Evolutionary conservation across 1,139 yeast genomes (phyloP).

Genomic region (Kazachstania sp.): DNA sequence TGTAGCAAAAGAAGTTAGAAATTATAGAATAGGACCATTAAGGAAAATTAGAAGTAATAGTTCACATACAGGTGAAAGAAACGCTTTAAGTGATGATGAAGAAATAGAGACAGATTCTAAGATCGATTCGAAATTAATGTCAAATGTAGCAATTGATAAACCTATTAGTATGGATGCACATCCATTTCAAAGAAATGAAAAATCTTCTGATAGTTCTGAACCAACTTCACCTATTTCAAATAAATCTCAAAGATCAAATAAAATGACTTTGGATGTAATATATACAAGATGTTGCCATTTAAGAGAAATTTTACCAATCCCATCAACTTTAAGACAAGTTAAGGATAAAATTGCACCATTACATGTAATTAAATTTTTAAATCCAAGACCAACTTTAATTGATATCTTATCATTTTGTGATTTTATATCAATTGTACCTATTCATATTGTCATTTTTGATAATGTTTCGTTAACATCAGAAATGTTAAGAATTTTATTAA

Average conservation of each 20-base stretch:
- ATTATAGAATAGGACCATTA: constrained; percentile 21
- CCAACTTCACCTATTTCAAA: background rate
- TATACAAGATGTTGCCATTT: constrained; percentile 72
- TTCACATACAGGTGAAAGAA: constrained; percentile 3
- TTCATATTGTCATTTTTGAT: constrained; percentile 70
- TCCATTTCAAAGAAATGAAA: constrained; percentile 34
- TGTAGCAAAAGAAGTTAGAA: constrained; percentile 53
- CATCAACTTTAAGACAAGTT: constrained; percentile 68
- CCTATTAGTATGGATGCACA: constrained; percentile 65
- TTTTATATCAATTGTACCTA: constrained; percentile 76
- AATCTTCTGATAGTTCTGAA: background rate
- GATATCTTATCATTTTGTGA: constrained; percentile 85
- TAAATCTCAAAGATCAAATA: constrained; percentile 8
- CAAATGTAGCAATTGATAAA: constrained; percentile 40
- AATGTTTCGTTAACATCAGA: constrained; percentile 72
- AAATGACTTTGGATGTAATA: constrained; percentile 52
- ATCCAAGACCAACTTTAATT: constrained; percentile 85
- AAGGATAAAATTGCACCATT: constrained; percentile 69
- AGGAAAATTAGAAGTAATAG: constrained; percentile 6
- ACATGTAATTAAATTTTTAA: constrained; percentile 66
- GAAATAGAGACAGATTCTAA: constrained; percentile 7
- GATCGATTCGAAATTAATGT: constrained; percentile 28
- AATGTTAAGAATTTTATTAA: constrained; percentile 63
- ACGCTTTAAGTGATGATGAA: background rate
- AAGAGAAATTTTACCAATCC: constrained; percentile 65